phyloP scores from a whole-genome alignment of 2,329 filamentous ascomycete genomes.

The Pyricularia sp. region DNA sequence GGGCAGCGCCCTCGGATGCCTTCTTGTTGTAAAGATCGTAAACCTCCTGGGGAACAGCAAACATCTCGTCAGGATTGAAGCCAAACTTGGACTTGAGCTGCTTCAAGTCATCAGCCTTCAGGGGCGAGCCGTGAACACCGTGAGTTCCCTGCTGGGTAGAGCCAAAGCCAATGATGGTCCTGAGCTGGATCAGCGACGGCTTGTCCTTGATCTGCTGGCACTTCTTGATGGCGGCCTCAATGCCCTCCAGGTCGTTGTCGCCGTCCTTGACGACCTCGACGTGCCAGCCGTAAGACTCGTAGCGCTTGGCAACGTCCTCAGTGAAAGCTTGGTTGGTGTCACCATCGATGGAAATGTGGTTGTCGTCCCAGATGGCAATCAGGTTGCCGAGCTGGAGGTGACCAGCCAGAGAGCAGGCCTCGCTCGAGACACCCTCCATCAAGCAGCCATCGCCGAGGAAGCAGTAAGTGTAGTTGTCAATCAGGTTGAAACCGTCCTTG shows the following conservation, averaged over 20 bases:
- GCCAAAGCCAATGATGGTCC: slow-evolving; percentile 94
- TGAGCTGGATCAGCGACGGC: slow-evolving; percentile 93
- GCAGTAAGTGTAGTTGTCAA: slow-evolving; percentile 94
- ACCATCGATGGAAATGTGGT: slow-evolving; percentile 93
- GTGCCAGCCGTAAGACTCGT: slow-evolving; percentile 97
- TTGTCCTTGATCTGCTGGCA: slow-evolving; percentile 87
- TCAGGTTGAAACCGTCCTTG: slow-evolving; percentile 83
- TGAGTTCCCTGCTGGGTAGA: slow-evolving; percentile 88
- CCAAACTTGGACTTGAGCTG: slow-evolving; percentile 92
- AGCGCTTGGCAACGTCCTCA: slow-evolving; percentile 89
- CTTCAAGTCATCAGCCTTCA: slow-evolving; percentile 91
- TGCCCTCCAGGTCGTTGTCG: slow-evolving; percentile 77
- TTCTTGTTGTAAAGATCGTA: slow-evolving; percentile 87
- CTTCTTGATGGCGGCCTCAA: slow-evolving; percentile 80
- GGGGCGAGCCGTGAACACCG: slow-evolving; percentile 90
- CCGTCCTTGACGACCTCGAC: slow-evolving; percentile 75
- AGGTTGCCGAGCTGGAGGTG: slow-evolving; percentile 97
- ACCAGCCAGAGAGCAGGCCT: slow-evolving; percentile 86
- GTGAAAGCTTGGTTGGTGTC: slow-evolving; percentile 96
- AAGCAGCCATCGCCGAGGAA: slow-evolving; percentile 98
- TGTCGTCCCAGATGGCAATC: slow-evolving; percentile 96
- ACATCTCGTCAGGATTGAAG: slow-evolving; percentile 89
- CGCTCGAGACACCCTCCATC: slow-evolving; percentile 94
- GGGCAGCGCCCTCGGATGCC: slow-evolving; percentile 74
- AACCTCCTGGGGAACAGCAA: slow-evolving; percentile 88